Evolutionary conservation across 352 stramenopile species (phyloP), one percentile per base, ranked within the genome.

Genomic region (Chrysophaeum taylorii): DNA sequence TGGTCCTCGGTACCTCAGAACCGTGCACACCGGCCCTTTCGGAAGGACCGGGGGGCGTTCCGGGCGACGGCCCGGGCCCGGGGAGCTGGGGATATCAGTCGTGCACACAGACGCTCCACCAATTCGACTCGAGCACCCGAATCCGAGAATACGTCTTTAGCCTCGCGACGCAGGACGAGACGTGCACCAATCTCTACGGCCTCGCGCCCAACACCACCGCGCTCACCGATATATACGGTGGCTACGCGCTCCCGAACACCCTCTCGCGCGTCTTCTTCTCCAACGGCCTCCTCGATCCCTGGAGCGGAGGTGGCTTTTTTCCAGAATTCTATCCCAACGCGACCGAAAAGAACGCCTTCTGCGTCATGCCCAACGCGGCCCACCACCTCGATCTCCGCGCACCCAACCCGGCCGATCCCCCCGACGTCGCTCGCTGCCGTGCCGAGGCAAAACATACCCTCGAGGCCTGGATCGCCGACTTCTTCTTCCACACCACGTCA

Each of bases 241-340:
- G 82, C 64, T 75, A 83, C 73, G 81, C 83, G 25, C 77, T 78
- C 25, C 73, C 86, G 4, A 71, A 71, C 0, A 63, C 74, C 5
- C 60, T 78, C 5, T 84, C 75, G 31, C 88, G 88, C 75, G 86
- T 89, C 48, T 78, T 89, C 38, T 88, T 87, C 66, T 85, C 80
- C 64, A 85, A 85, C 33, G 83, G 83, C 42, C 70, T 84, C 43
- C 83, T 84, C 39, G 83, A 89, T 57, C 83, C 83, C 39, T 89
- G 83, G 83, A 78, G 76, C 14, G 79, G 73, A 45, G 77, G 76
- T 48, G 79, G 81, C 12, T 82, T 89, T n/a, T 42, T 72, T 14
- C 42, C 78, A 31, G 77, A 71, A 0, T 62, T 84, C 9, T 29
- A 23, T 79, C 75, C 25, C 70, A 76, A 23, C 83, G 80, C 15